phyloP scores from a whole-genome alignment of 257 asterid species.

The Lycium barbarum region DNA sequence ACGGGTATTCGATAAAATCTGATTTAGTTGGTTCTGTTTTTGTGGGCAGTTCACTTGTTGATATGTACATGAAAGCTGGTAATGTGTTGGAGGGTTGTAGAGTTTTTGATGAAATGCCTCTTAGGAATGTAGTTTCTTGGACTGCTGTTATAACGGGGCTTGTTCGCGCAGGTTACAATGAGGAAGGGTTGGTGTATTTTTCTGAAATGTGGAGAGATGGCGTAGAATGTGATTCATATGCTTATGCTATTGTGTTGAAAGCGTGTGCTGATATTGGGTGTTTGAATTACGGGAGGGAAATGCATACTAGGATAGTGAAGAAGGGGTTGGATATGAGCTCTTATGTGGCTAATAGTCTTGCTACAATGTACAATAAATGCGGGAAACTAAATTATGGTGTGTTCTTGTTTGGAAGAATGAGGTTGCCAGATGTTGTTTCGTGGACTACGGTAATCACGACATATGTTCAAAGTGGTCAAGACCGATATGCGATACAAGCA shows the following conservation, averaged over 20 bases:
- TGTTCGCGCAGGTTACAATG: conserved; percentile 67
- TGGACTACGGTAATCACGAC: conserved; percentile 79
- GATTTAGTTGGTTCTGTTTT: conserved; percentile 70
- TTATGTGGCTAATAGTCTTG: conserved; percentile 78
- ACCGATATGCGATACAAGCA: conserved; percentile 56
- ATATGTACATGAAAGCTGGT: conserved; percentile 80
- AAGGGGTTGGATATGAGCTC: conserved; percentile 65
- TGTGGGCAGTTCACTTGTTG: conserved; percentile 84
- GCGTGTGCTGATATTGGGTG: conserved; percentile 80
- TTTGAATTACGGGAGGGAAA: conserved; percentile 69
- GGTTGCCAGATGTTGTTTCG: conserved; percentile 77
- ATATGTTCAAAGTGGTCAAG: conserved; percentile 70
- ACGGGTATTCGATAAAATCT: conserved; percentile 62
- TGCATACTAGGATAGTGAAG: conserved; percentile 72
- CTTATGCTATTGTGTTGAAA: conserved; percentile 83
- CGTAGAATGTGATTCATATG: conserved; percentile 68
- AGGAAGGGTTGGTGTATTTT: conserved; percentile 64
- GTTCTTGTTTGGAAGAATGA: conserved; percentile 66
- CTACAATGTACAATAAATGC: conserved; percentile 89
- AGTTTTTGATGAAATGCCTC: conserved; percentile 77
- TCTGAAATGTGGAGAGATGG: conserved; percentile 75
- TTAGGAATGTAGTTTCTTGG: conserved; percentile 91
- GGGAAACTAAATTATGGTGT: conserved; percentile 63
- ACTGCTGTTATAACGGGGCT: conserved; percentile 89
- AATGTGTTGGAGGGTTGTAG: conserved; percentile 65